A percentile compares a stretch with the other conserved stretches of the same genome.
Conservation (phyloP, 2,329 filamentous ascomycete species). For the Beauveria caledonica region DNA sequence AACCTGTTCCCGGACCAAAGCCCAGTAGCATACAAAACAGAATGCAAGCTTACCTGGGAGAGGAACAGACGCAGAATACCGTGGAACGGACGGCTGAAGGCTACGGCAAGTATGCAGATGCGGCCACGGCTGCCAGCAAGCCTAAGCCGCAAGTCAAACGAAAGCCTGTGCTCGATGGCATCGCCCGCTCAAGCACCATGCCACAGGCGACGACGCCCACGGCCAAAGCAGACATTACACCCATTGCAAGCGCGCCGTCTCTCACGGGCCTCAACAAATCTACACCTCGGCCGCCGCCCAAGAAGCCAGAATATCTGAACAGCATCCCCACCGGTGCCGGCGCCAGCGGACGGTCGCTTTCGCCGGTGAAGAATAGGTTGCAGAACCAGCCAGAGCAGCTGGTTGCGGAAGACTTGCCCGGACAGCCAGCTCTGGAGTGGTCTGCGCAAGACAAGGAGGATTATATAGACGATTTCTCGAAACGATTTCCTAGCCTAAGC, state of each 20-base stretch:
- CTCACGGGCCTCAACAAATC: slow-evolving; percentile 31
- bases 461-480: slow-evolving; percentile 64
- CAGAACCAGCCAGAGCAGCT: slow-evolving; percentile 28
- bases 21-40: slow-evolving; percentile 87
- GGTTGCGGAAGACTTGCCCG: slow-evolving; percentile 38
- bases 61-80: slow-evolving; percentile 54
- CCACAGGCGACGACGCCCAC: slow-evolving; percentile 16
- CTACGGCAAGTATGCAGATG: slow-evolving; percentile 78
- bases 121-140: slow-evolving; percentile 28
- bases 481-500: slow-evolving; percentile 76
- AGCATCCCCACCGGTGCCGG: slow-evolving; percentile 37
- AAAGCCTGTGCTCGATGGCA: slow-evolving; percentile 39
- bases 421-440: slow-evolving; percentile 46
- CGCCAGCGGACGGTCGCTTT: slow-evolving; percentile 26
- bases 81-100: slow-evolving; percentile 71
- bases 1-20: slow-evolving; percentile 39
- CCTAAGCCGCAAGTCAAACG: slow-evolving; percentile 38
- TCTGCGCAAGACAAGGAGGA: slow-evolving; percentile 53
- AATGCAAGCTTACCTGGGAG: slow-evolving; percentile 75
- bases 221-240: slow-evolving; percentile 4
- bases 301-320: slow-evolving; percentile 55
- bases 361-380: slow-evolving; percentile 35
- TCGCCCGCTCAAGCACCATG: slow-evolving; percentile 21
- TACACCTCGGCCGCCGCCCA: slow-evolving; percentile 36
- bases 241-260: slow-evolving; percentile 18